These are phyloP conservation scores for Hygrophila difformis DNA, from an alignment of 257 asterid species.

Conservation along the genomic window DNA sequence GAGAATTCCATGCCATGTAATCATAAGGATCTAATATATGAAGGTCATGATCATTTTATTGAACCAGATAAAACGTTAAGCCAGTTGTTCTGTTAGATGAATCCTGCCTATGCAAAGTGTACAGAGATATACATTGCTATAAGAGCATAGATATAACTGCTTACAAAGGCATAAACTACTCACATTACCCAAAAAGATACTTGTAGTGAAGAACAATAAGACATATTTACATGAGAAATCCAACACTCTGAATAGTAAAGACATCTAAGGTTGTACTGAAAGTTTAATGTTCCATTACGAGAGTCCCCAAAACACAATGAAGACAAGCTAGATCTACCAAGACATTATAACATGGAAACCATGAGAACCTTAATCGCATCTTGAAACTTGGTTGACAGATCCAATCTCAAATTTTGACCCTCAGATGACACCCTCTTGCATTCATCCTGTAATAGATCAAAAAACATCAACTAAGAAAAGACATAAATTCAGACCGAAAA, in stretches of 20 bases:
- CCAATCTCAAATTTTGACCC: constrained; percentile 86
- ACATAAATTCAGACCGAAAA: neutral
- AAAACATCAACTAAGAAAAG: neutral
- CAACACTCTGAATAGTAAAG: constrained; percentile 10
- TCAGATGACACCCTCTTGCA: constrained; percentile 84
- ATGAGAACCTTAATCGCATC: constrained; percentile 85
- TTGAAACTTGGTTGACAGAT: constrained; percentile 83
- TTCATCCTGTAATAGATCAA: constrained; percentile 85
- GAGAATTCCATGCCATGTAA: no score
- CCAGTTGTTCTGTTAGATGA: no score
- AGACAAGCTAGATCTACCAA: constrained; percentile 6
- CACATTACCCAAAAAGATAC: no score
- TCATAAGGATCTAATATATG: no score
- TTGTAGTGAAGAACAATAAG: neutral
- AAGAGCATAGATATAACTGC: no score
- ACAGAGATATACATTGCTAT: no score
- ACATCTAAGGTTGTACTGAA: constrained; percentile 2
- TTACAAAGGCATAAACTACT: no score
- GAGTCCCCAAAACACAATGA: neutral
- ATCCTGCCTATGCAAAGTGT: no score
- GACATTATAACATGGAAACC: constrained; percentile 8
- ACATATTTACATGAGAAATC: constrained; percentile 4
- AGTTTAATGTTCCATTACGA: neutral
- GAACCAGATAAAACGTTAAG: no score
- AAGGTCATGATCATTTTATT: no score